Evolutionary conservation across 768 basidiomycete genomes (phyloP), one percentile per base, ranked within the genome.

Genomic region (Gautieria morchelliformis): DNA sequence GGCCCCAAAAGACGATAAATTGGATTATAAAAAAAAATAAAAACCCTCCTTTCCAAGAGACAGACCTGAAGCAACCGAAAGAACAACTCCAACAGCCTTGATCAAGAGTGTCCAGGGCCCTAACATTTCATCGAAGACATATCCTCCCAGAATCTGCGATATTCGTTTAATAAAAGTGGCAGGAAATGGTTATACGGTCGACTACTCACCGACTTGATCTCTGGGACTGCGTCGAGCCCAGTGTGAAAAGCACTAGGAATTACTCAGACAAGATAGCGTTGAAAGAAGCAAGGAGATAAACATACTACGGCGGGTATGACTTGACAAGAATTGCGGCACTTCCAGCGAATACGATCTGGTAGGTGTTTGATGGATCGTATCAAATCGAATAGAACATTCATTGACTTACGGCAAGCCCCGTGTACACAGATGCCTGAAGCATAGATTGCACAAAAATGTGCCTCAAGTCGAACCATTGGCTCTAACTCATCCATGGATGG

Each of bases 91-190:
- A 33, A 93, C 70, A 0, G 84, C 80, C 67, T 95, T 95, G 63
- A 90, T 90, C 49, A 92, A 73, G 27, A 95, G 75, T 0, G 88
- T 92, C 85, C 89, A 90, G 1, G 83, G 81, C 9, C 87, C 82
- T n/a, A 95, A 76, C 68, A 91, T 93, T 1, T 85, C 80, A 63
- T 92, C 88, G 42, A 95, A 82, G 7, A 93, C 89, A 65, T 90
- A 93, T 41, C 91, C 89, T 24, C 83, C 82, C 17, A 92, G 74
- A 60, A 90, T 87, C 86, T 88, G 60, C 2, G 30, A 12, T 11
- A 27, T 48, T 12, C 3, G 37, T 46, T 30, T 37, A 42, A 60
- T 9, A 52, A 44, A 20, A 20, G 20, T 37, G 51, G 44, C n/a
- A 20, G 4, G 1, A 46, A 10, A 19, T 8, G 20, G 42, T 15